These are phyloP conservation scores for Ganoderma lingzhi DNA, from an alignment of 1,284 basidiomycete species.

Conservation along the genomic window DNA sequence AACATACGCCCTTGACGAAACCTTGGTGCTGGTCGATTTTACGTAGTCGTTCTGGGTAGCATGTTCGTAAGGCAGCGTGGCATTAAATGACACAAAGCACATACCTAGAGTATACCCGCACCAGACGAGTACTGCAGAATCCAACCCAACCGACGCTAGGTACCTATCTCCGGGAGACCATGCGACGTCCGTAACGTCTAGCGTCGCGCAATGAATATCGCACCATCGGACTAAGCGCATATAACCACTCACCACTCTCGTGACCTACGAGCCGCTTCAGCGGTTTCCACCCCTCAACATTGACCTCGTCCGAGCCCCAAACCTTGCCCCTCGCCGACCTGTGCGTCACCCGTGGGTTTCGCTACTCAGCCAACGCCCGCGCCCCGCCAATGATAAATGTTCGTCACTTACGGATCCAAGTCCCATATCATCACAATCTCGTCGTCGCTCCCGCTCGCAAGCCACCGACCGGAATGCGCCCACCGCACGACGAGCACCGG, in stretches of 20 bases:
- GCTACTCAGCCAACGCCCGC: constrained; percentile 1
- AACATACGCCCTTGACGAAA: constrained; percentile 98
- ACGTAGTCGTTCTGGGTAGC: constrained; percentile 68
- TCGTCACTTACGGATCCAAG: constrained; percentile 83
- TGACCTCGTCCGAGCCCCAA: constrained; percentile 93
- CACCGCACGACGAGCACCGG: constrained; percentile 95
- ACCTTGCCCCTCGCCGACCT: constrained; percentile 86
- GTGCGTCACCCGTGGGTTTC: constrained; percentile 16
- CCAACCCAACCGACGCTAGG: constrained; percentile 93
- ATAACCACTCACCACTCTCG: constrained; percentile 74
- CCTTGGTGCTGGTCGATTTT: constrained; percentile 92
- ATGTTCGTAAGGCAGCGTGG: background rate
- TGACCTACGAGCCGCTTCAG: constrained; percentile 92
- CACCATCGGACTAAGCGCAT: no score
- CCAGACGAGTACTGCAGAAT: constrained; percentile 94
- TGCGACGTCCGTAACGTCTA: constrained; percentile 95
- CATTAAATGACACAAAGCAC: constrained; percentile 7
- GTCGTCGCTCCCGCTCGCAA: constrained; percentile 98
- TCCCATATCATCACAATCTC: constrained; percentile 98
- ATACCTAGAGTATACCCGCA: constrained; percentile 85
- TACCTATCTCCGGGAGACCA: constrained; percentile 95
- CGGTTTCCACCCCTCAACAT: constrained; percentile 98
- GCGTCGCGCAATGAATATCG: background rate
- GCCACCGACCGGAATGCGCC: constrained; percentile 93
- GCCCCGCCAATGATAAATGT: background rate